Evolutionary conservation across 441 rosid genomes (phyloP).

Genomic region (Breynia disticha): DNA sequence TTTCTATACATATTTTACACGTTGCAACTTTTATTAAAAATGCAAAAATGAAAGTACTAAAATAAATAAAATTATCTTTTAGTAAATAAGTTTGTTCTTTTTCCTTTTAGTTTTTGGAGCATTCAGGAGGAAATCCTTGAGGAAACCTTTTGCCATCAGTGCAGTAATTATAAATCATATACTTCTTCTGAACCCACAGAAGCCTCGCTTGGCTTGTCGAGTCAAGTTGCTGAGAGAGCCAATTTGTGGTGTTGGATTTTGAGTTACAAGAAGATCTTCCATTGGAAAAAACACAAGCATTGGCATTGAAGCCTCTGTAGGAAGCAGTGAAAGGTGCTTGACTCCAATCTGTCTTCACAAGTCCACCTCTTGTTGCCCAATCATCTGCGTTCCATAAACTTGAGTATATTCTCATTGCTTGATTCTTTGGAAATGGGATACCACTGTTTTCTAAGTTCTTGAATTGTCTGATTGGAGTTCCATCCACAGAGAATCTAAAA

Average conservation of each 20-base stretch:
- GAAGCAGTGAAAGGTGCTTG: conserved; percentile 43
- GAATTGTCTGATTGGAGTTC: conserved; percentile 36
- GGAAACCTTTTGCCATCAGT: conserved; percentile 19
- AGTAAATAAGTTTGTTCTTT: no score
- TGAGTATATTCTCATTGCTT: conserved; percentile 42
- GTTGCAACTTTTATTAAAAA: no score
- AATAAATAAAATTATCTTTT: no score
- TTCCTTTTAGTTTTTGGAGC: not conserved
- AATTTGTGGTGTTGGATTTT: not conserved
- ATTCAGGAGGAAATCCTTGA: conserved; percentile 22
- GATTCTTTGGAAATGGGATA: conserved; percentile 31
- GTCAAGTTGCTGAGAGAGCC: conserved; percentile 20
- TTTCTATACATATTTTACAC: no score
- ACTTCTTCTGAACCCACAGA: conserved; percentile 25
- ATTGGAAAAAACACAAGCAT: conserved; percentile 22
- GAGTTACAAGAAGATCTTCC: conserved; percentile 16
- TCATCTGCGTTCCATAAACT: conserved; percentile 50
- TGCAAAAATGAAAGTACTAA: no score
- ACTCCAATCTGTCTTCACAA: conserved; percentile 36
- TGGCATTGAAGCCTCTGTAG: conserved; percentile 26
- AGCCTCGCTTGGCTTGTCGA: conserved; percentile 14
- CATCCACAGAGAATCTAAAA: conserved; percentile 39
- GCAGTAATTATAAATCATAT: conserved; percentile 31
- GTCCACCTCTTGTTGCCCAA: conserved; percentile 54
- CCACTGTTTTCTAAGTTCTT: conserved; percentile 28